These are phyloP conservation scores for Tylopilus sp. DNA, from an alignment of 768 basidiomycete genomes.

Conservation along the genomic window DNA sequence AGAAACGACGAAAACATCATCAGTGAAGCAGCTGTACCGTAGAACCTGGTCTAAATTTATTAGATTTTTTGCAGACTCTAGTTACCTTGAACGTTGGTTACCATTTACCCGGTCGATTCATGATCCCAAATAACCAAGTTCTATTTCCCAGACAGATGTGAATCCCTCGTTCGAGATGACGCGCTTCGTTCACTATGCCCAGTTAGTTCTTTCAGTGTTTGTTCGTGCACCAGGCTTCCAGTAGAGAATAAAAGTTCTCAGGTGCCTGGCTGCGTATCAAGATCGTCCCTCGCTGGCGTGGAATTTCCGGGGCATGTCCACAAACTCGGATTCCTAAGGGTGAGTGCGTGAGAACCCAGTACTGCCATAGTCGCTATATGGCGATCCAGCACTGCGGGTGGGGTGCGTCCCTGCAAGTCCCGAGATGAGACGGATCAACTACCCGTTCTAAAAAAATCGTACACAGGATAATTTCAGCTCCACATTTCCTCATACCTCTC, in stretches of 20 bases:
- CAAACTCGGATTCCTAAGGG: slow-evolving; percentile 12
- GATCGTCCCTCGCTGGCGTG: not conserved
- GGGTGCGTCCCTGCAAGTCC: slow-evolving; percentile 19
- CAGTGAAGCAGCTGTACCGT: slow-evolving; percentile 13
- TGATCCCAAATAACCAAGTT: slow-evolving; percentile 22
- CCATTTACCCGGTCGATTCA: not conserved
- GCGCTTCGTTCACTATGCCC: slow-evolving; percentile 1
- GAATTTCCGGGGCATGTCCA: slow-evolving; percentile 1
- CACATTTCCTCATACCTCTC: not conserved
- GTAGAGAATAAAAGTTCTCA: slow-evolving; percentile 18
- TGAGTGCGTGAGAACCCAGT: slow-evolving; percentile 22
- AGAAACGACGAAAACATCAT: slow-evolving; percentile 2
- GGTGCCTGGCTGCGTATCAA: not conserved
- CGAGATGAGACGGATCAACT: not conserved
- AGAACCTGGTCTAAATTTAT: not conserved
- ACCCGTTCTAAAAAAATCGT: not conserved
- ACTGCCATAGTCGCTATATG: slow-evolving; percentile 24
- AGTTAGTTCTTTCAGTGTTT: slow-evolving; percentile 12
- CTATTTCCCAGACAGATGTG: slow-evolving; percentile 7
- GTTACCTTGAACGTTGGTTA: too few species aligned
- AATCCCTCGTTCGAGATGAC: not conserved
- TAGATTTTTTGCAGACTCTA: not conserved
- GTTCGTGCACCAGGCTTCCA: slow-evolving; percentile 11
- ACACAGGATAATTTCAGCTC: not conserved
- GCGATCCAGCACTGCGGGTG: slow-evolving; percentile 7